These are phyloP conservation scores for Biscogniauxia marginata DNA, from an alignment of 2,329 filamentous ascomycete species.

Conservation along the genomic window DNA sequence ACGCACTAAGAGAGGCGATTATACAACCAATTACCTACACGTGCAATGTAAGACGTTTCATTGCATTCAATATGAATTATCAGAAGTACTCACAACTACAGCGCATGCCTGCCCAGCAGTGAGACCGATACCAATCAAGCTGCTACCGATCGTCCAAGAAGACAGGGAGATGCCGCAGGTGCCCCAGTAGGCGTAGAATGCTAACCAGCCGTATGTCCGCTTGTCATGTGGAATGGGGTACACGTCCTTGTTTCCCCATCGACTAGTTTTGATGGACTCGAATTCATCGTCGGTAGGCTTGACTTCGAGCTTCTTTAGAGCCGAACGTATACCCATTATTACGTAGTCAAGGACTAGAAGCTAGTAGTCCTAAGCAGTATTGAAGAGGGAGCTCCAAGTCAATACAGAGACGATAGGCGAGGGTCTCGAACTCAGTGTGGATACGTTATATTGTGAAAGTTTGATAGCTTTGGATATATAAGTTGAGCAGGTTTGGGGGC, in stretches of 20 bases:
- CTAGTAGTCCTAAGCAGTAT: not conserved
- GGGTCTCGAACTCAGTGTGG: not conserved
- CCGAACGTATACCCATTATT: not conserved
- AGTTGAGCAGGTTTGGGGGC: not conserved
- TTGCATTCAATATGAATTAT: not conserved
- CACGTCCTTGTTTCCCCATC: conserved; percentile 15
- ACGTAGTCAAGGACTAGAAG: not conserved
- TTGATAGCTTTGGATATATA: not conserved
- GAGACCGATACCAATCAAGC: conserved; percentile 12
- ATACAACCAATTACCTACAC: conserved; percentile 9
- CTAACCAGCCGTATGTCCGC: conserved; percentile 14
- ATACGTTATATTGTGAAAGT: not conserved
- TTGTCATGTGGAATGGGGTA: conserved; percentile 15
- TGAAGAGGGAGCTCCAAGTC: not conserved
- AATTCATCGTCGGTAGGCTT: conserved; percentile 14
- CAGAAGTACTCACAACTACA: conserved; percentile 6
- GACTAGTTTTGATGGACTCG: conserved; percentile 12
- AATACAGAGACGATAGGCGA: not conserved
- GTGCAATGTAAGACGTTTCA: not conserved
- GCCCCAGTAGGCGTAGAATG: conserved; percentile 16
- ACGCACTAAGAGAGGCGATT: conserved; percentile 12
- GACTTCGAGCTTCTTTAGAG: conserved; percentile 12
- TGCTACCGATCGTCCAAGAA: conserved; percentile 15
- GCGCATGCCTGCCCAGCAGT: conserved; percentile 14
- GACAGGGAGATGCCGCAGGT: conserved; percentile 16